phyloP scores from a whole-genome alignment of 805 yeast genomes.

The Candida patagonica region DNA sequence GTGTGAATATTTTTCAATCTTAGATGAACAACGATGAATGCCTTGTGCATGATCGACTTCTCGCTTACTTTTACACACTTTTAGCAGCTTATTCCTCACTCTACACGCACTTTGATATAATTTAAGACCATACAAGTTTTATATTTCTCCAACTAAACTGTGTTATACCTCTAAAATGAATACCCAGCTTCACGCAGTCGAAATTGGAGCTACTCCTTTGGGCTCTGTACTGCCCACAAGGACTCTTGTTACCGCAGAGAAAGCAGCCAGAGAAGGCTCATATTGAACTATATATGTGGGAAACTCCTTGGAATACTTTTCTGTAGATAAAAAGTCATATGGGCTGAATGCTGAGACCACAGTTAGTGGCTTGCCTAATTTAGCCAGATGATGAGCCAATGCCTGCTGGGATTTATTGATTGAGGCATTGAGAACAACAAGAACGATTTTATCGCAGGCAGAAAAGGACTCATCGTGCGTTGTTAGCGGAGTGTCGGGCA shows the following conservation, averaged over 20 bases:
- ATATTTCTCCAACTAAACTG: too few species aligned
- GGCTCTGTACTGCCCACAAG: background rate
- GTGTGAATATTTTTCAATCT: too few species aligned
- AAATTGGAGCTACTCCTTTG: background rate
- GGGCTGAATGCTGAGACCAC: slow-evolving; percentile 50
- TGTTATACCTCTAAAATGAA: too few species aligned
- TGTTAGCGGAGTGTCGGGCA: slow-evolving; percentile 38
- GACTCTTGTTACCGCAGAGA: background rate
- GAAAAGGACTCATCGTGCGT: slow-evolving; percentile 43
- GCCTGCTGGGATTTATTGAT: slow-evolving; percentile 49
- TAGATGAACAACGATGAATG: too few species aligned
- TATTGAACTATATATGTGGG: background rate
- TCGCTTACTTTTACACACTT: too few species aligned
- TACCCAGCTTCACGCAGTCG: background rate
- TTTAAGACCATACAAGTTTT: too few species aligned
- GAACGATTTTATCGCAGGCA: slow-evolving; percentile 34
- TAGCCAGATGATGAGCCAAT: slow-evolving; percentile 44
- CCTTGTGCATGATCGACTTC: too few species aligned
- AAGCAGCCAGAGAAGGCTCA: background rate
- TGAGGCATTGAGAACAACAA: slow-evolving; percentile 40
- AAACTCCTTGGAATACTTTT: slow-evolving; percentile 27
- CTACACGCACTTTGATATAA: too few species aligned
- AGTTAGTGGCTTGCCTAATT: slow-evolving; percentile 40
- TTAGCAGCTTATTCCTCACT: too few species aligned
- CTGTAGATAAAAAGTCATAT: slow-evolving; percentile 39